phyloP scores from a whole-genome alignment of 768 basidiomycete species.

The Glaciozyma martinii region DNA sequence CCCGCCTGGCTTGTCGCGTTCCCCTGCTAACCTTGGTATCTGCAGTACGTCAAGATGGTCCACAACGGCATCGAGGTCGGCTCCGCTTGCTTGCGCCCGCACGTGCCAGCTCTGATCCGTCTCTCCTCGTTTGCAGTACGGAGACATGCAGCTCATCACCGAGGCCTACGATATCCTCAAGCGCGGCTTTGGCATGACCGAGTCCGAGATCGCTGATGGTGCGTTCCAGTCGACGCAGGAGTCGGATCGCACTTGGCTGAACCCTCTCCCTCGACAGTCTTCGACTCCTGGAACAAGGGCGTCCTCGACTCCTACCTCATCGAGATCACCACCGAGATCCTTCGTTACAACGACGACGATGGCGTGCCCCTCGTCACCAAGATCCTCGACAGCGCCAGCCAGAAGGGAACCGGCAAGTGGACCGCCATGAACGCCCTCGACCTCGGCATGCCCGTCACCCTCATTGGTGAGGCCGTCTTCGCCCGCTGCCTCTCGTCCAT shows the following conservation, averaged over 20 bases:
- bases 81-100: background rate
- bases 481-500: conserved; percentile 94
- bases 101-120: background rate
- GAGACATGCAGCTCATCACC: conserved; percentile 97
- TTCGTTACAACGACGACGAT: conserved; percentile 93
- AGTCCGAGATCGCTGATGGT: conserved; percentile 75
- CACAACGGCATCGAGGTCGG: conserved; percentile 87
- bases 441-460: conserved; percentile 73
- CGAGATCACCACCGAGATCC: conserved; percentile 89
- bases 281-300: conserved; percentile 92
- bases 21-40: background rate
- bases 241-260: background rate
- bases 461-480: conserved; percentile 99
- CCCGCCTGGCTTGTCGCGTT: background rate
- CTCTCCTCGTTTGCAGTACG: conserved; percentile 25
- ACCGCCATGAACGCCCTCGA: conserved; percentile 92
- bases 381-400: conserved; percentile 91
- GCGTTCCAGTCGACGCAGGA: background rate
- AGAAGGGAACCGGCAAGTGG: conserved; percentile 99
- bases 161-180: conserved; percentile 99
- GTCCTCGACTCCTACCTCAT: conserved; percentile 99
- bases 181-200: conserved; percentile 77
- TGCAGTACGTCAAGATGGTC: conserved; percentile 99
- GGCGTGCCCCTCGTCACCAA: conserved; percentile 83
- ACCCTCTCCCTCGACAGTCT: conserved; percentile 47